Base-by-base conservation (phyloP, 106 monocot species). In the Ottelia alismoides region DNA sequence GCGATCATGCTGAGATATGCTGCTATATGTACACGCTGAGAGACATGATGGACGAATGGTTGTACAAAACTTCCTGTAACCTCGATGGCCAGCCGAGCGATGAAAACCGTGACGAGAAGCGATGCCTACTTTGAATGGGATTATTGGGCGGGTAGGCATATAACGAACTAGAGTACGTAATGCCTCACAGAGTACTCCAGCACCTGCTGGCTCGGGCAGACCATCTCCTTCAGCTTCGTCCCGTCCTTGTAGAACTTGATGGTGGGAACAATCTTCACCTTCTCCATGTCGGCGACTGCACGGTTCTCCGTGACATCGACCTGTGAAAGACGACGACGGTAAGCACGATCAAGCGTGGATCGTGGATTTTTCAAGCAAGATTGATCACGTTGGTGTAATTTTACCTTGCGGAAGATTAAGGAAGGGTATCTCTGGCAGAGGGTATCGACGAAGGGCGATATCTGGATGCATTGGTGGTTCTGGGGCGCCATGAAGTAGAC, bases 331-430 rank as follows among this genome's bases (percentile, higher is more conserved):
- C 20, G 16, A 22, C 6, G 6, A 43, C 6, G 10, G 10, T 43
- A 43, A 43, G 6, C 40, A 43, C 40, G 16, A 43, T 43, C 6
- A 43, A 7, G 40, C 16, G 16, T 7, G 16, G 40, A 43, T 43
- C 40, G 40, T 43, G 16, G 40, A 43, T 6, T 43, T 43, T 43
- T n/a, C 40, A 64, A 7, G 27, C n/a, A 51, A 27, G 26, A 45
- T 12, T n/a, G 9, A 20, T 22, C 6, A 30, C 4, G 16, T 27
- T 22, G 18, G 45, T 21, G 20, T 7, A 27, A 53, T 9, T 5
- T 59, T 74, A 92, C 92, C 82, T 92, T 85, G 30, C 84, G 79
- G 52, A 92, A 92, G 70, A 78, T 85, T 22, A 79, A 65, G 27
- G 75, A 92, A 22, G 92, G 92, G 45, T 76, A 77, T 66, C 60